phyloP scores from a whole-genome alignment of 208 protist species.

The Trypanosoma boissoni region DNA sequence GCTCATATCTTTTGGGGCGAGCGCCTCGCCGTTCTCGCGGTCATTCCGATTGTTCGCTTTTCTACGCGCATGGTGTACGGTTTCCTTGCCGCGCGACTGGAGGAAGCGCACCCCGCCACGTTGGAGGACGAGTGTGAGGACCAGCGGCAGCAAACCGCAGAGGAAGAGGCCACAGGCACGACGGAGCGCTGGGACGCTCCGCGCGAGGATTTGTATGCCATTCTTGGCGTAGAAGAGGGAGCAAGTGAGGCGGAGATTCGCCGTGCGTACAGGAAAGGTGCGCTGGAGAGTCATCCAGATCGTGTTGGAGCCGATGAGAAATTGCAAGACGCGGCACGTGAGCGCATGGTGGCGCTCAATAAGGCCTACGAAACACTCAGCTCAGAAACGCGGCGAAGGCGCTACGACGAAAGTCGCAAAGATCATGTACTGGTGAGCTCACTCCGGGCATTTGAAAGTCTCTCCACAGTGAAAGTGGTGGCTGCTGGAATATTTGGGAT shows the following conservation, averaged over 20 bases:
- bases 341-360: constrained; percentile 78
- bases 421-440: constrained; percentile 25
- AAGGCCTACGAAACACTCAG: constrained; percentile 77
- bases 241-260: constrained; percentile 58
- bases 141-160: constrained; percentile 40
- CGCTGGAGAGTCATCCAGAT: constrained; percentile 72
- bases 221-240: constrained; percentile 51
- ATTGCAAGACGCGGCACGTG: constrained; percentile 42
- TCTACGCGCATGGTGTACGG: not conserved
- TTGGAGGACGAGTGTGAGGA: constrained; percentile 48
- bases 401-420: constrained; percentile 54
- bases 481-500: constrained; percentile 19
- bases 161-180: constrained; percentile 41
- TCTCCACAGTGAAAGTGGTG: constrained; percentile 28
- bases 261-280: constrained; percentile 56
- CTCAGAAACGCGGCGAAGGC: constrained; percentile 41
- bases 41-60: constrained; percentile 26
- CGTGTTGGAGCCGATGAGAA: constrained; percentile 34
- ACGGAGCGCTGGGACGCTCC: too few species aligned
- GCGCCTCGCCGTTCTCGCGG: constrained; percentile 26
- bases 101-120: constrained; percentile 43
- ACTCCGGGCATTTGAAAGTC: constrained; percentile 36
- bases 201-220: constrained; percentile 47
- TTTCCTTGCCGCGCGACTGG: constrained; percentile 25
- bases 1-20: constrained; percentile 60